Evolutionary conservation across 371 early-diverging fungal species (phyloP), one percentile per base, ranked within the genome.

Genomic region (Blastocladiella emersonii): DNA sequence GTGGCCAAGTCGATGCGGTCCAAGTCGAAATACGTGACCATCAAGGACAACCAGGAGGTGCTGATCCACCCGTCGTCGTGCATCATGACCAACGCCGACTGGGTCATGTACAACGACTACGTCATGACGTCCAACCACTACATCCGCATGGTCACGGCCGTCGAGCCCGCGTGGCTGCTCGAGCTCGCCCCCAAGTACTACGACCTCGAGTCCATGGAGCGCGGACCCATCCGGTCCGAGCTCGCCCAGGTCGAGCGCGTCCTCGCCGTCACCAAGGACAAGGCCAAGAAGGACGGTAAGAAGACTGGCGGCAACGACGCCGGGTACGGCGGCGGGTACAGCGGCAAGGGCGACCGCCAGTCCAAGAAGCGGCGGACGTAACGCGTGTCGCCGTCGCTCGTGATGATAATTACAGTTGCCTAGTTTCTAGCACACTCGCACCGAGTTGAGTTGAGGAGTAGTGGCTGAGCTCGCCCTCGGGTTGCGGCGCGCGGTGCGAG

Each of bases 71-170:
- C 95, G 32, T 90, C 91, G 17, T 86, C 90, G 35, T 82, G 86
- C 66, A 71, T 97, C 36, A 86, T 83, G 61, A 85, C 86, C 65
- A 91, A 90, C 64, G 91, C 96, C 25, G 92, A 94, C 71, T 97
- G 97, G 98, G 94, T 95, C 7, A 71, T 96, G 41, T 98, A 94
- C 78, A 90, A 96, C 68, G 98, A 98, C 74, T 94, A 91, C 78
- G 97, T 96, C n/a, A 72, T 96, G 65, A 98, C 98, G 19, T 84
- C 87, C 43, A 86, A 90, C 66, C 90, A 94, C 71, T 97, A 89
- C 73, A 94, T 98, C 64, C 89, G 98, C 61, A 95, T 91, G 0
- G 89, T 89, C 53, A 88, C 91, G 0, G 91, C 89, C 71, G 84
- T 95, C 61, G 85, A 84, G 69, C 85, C 86, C 5, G 92, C 92